Percentiles rank a stretch among this genome's conserved stretches.
These are phyloP conservation scores for Camellia japonica DNA, from an alignment of 148 eudicot genomes.

Conservation along the genomic window DNA sequence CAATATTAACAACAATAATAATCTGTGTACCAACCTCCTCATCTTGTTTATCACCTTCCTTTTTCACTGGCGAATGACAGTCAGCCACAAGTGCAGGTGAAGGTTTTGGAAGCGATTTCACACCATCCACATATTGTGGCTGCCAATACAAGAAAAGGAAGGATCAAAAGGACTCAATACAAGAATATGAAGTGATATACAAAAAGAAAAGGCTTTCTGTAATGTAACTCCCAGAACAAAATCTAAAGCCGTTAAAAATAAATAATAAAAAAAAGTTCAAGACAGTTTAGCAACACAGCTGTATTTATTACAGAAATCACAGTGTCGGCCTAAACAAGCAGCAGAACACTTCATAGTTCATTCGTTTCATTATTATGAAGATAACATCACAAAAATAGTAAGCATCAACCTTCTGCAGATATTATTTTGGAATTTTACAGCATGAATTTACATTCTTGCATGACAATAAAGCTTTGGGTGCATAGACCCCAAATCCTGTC, in stretches of 20 bases:
- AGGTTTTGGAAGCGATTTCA: conserved; percentile 49
- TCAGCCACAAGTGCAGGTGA: conserved; percentile 30
- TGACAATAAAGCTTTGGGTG: neutral
- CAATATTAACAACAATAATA: neutral
- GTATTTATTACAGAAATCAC: neutral
- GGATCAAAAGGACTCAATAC: conserved; percentile 3
- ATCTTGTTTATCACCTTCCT: conserved; percentile 16
- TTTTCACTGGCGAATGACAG: conserved; percentile 29
- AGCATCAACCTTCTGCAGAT: no score
- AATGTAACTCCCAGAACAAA: neutral
- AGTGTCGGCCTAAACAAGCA: neutral
- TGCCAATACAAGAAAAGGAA: conserved; percentile 11
- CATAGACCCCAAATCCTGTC: neutral
- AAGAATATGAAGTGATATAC: neutral
- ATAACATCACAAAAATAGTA: no score
- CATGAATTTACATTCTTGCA: no score
- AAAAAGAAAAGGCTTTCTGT: neutral
- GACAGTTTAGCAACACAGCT: neutral
- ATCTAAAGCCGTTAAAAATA: neutral
- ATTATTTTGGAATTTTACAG: no score
- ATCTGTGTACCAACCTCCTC: conserved; percentile 36
- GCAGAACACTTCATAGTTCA: neutral
- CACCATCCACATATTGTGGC: conserved; percentile 41
- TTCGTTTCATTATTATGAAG: no score
- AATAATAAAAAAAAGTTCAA: neutral